A percentile compares a stretch with the other conserved stretches of the same genome.
Conservation (phyloP, 2,329 filamentous ascomycete genomes). For the Parasarocladium wereldwijsianum region DNA sequence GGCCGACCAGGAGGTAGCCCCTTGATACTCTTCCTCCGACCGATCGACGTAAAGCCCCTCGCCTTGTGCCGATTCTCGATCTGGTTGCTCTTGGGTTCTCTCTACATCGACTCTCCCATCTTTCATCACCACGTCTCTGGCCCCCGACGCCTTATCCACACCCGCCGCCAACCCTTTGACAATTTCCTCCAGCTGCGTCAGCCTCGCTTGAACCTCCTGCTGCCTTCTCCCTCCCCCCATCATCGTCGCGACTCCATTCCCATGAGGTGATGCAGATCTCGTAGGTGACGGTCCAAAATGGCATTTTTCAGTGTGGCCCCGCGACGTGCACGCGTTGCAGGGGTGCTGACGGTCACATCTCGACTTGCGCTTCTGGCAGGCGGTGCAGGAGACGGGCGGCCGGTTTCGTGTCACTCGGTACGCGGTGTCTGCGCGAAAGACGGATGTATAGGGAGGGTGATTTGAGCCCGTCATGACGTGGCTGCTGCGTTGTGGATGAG, state of each 20-base stretch:
- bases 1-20: slow-evolving; percentile 25
- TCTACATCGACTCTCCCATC: neutral
- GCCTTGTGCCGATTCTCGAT: too few species aligned
- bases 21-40: slow-evolving; percentile 16
- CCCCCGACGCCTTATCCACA: neutral
- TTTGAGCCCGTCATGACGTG: neutral
- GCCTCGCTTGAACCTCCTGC: slow-evolving; percentile 22
- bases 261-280: neutral
- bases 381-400: slow-evolving; percentile 24
- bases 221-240: slow-evolving; percentile 5
- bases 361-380: slow-evolving; percentile 27
- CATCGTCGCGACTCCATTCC: neutral
- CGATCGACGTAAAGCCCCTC: neutral
- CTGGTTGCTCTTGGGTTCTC: neutral
- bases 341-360: slow-evolving; percentile 26
- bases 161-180: slow-evolving; percentile 20
- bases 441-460: slow-evolving; percentile 9
- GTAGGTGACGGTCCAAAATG: slow-evolving; percentile 14
- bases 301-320: slow-evolving; percentile 19
- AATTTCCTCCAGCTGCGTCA: slow-evolving; percentile 25
- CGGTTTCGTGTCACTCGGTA: slow-evolving; percentile 22
- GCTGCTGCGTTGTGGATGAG: slow-evolving; percentile 11
- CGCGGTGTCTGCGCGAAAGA: slow-evolving; percentile 21
- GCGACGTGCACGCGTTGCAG: slow-evolving; percentile 24
- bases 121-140: slow-evolving; percentile 1